These are phyloP conservation scores for Trichoderma parareesei DNA, from an alignment of 495 filamentous ascomycete genomes.

Conservation along the genomic window DNA sequence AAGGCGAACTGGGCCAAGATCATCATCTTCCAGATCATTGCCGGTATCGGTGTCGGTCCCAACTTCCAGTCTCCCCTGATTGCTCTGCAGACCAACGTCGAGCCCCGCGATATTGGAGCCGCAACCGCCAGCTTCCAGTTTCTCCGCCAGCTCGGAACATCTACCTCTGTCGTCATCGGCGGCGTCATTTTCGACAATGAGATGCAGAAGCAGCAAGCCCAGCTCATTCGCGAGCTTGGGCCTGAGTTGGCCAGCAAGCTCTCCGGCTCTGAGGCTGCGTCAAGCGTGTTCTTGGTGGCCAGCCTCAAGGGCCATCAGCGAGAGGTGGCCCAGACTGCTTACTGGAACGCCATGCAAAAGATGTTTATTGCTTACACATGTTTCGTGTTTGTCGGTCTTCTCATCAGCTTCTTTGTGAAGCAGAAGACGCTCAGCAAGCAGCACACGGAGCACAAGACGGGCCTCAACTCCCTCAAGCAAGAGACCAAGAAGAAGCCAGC, in stretches of 20 bases:
- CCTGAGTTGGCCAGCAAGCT: slow-evolving; percentile 34
- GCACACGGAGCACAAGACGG: slow-evolving; percentile 55
- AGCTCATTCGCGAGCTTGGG: slow-evolving; percentile 31
- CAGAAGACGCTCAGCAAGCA: slow-evolving; percentile 49
- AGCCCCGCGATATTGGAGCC: slow-evolving; percentile 61
- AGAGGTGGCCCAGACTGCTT: slow-evolving; percentile 43
- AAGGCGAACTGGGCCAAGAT: slow-evolving; percentile 49
- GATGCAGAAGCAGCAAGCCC: slow-evolving; percentile 38
- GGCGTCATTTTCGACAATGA: slow-evolving; percentile 71
- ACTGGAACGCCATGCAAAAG: slow-evolving; percentile 47
- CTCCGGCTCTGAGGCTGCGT: slow-evolving; percentile 46
- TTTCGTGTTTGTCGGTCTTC: slow-evolving; percentile 45
- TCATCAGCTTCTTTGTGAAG: slow-evolving; percentile 47
- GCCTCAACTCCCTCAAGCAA: slow-evolving; percentile 38
- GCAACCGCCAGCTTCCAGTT: slow-evolving; percentile 73
- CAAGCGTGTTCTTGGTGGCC: slow-evolving; percentile 48
- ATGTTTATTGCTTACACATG: slow-evolving; percentile 65
- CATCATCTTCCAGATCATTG: slow-evolving; percentile 53
- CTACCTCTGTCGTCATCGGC: slow-evolving; percentile 68
- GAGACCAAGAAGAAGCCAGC: slow-evolving; percentile 18
- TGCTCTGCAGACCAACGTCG: slow-evolving; percentile 65
- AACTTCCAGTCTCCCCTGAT: slow-evolving; percentile 72
- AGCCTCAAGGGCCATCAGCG: slow-evolving; percentile 39
- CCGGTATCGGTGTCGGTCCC: slow-evolving; percentile 58
- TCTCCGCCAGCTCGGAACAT: slow-evolving; percentile 61